phyloP scores from a whole-genome alignment of 2,329 filamentous ascomycete genomes.

The Penicillium sp. region DNA sequence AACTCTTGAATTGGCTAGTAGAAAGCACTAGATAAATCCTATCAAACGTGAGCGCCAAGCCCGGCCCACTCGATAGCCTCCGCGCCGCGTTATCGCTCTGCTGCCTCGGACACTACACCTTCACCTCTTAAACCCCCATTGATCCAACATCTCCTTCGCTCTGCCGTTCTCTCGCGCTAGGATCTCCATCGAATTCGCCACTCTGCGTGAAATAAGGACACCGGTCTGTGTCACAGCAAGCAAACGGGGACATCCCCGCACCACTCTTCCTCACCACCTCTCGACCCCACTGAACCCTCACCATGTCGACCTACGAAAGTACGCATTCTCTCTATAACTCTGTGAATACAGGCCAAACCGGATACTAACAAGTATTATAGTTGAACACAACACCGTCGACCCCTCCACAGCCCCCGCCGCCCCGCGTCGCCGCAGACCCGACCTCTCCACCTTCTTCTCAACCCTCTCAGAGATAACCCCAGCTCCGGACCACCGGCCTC shows the following conservation, averaged over 20 bases:
- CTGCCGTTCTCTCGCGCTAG: not conserved
- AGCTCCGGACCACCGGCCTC: constrained; percentile 55
- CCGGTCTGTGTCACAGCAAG: constrained; percentile 16
- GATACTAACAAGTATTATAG: constrained; percentile 28
- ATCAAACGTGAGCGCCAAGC: not conserved
- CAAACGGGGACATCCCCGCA: constrained; percentile 13
- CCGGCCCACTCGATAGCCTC: constrained; percentile 3
- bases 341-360: not conserved
- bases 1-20: too few relatives aligned
- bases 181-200: not conserved
- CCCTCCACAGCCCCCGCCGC: constrained; percentile 24
- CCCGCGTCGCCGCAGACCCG: constrained; percentile 59
- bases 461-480: constrained; percentile 62
- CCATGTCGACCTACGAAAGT: constrained; percentile 50
- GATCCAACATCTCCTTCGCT: constrained; percentile 3
- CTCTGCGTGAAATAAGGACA: constrained; percentile 9
- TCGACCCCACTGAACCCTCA: constrained; percentile 18
- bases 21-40: too few relatives aligned
- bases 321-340: constrained; percentile 3
- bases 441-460: constrained; percentile 68
- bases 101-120: constrained; percentile 18
- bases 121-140: not conserved
- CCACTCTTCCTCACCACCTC: constrained; percentile 12
- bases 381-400: constrained; percentile 48
- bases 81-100: constrained; percentile 29